Evolutionary conservation across 2,329 filamentous ascomycete genomes (phyloP), one percentile per base, ranked within the genome.

Genomic region (Truncatella angustata): DNA sequence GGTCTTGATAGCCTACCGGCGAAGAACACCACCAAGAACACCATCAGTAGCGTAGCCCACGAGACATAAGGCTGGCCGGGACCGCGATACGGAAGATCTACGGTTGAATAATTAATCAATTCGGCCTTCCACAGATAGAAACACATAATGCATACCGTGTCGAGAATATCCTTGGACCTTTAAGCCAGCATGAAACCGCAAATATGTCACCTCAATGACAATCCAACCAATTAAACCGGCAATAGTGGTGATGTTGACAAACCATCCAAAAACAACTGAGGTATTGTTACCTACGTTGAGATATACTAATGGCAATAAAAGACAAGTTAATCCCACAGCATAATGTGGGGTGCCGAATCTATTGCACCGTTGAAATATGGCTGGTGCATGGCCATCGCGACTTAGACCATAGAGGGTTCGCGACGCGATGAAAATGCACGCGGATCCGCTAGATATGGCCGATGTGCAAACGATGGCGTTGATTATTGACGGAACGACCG

Each of bases 131-230:
- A 47, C 44, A 55, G 26, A 46, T 53, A 46, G 18, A 46, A 47
- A 4, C 45, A 50, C 20, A 50, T 45, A 7, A 16, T 46, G 24
- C 50, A 55, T 14, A 46, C 52, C 16, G 55, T 58, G 21, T 52
- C 58, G 16, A 59, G 56, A 46, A 63, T 61, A 6, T n/a, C 58
- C 58, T 30, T 62, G 58, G 5, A 40, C 51, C 46, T 60, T 59
- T 3, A 63, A 40, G 20, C 60, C 61, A 34, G 60, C 58, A 23
- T 62, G 51, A 56, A 56, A 63, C 2, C 60, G 61, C 18, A 63
- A 54, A 21, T 54, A 57, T 12, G 59, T 61, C 12, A 43, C 12
- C 12, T 48, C 16, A 10, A 56, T 56, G 37, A 42, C 47, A 16
- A 44, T 30, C 54, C 54, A 56, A 3, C 43, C 49, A 23, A 56